Percentiles rank a stretch among this genome's conserved stretches.
Conservation (phyloP, 1,284 basidiomycete genomes). For the Taiwanofungus camphoratus region DNA sequence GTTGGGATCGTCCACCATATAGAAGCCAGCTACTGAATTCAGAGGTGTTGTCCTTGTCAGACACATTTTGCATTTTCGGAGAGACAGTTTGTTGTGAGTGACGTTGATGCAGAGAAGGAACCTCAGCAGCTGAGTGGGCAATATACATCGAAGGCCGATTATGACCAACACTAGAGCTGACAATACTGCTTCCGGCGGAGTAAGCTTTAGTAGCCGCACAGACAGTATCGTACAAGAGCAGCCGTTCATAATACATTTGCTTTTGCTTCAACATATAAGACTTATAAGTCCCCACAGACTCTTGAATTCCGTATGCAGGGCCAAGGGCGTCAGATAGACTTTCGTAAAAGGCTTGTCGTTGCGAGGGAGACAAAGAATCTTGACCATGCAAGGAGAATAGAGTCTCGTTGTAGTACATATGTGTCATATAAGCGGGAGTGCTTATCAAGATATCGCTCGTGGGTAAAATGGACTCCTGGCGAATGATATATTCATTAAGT, state of each 20-base stretch:
- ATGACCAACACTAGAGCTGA: background rate
- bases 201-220: background rate
- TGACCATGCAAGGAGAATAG: constrained; percentile 11
- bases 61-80: background rate
- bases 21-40: constrained; percentile 15
- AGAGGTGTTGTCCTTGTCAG: background rate
- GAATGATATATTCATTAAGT: no score
- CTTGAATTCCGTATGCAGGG: constrained; percentile 40
- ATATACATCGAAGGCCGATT: background rate
- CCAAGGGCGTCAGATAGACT: constrained; percentile 44
- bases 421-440: no score
- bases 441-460: no score
- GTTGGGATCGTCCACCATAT: constrained; percentile 11
- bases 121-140: background rate
- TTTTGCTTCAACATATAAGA: constrained; percentile 46
- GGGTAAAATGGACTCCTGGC: no score
- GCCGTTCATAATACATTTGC: constrained; percentile 38
- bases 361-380: constrained; percentile 34
- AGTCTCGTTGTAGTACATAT: no score
- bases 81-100: background rate
- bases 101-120: background rate
- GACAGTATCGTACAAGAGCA: constrained; percentile 17
- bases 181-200: background rate
- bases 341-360: constrained; percentile 47
- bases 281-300: constrained; percentile 48